Conservation (phyloP, 2,329 filamentous ascomycete genomes). For the Aureobasidium sp. region DNA sequence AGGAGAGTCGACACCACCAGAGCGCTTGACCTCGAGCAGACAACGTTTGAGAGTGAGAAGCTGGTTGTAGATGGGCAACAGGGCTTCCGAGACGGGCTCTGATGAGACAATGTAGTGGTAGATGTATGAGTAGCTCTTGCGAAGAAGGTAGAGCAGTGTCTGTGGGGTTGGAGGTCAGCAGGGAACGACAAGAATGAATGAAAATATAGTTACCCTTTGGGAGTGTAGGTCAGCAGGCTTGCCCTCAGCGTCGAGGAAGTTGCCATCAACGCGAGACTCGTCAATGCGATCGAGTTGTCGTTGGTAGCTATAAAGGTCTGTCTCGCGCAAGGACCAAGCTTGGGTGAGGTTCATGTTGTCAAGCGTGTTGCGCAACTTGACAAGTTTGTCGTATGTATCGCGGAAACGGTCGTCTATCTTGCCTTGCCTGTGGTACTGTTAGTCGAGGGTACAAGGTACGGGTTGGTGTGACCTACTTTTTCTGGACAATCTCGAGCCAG, state of each 20-base stretch:
- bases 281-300: constrained; percentile 86
- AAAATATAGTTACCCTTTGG: constrained; percentile 55
- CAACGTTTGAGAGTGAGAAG: constrained; percentile 86
- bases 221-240: constrained; percentile 85
- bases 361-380: constrained; percentile 79
- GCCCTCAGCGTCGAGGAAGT: constrained; percentile 75
- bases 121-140: constrained; percentile 88
- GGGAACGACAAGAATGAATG: background rate
- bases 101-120: constrained; percentile 90
- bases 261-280: constrained; percentile 73
- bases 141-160: constrained; percentile 85
- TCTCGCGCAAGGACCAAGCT: constrained; percentile 94
- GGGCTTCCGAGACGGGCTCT: constrained; percentile 90
- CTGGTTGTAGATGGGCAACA: constrained; percentile 93
- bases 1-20: constrained; percentile 76
- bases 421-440: constrained; percentile 54
- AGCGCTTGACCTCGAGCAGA: constrained; percentile 82
- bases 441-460: constrained; percentile 12
- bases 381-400: constrained; percentile 66
- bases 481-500: constrained; percentile 75
- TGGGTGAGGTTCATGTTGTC: constrained; percentile 91
- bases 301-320: constrained; percentile 90
- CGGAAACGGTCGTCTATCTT: constrained; percentile 74
- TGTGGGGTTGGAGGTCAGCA: constrained; percentile 26
- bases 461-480: constrained; percentile 50